Percentiles rank a stretch among this genome's conserved stretches.
phyloP scores from a whole-genome alignment of 2,329 filamentous ascomycete genomes.

The Hyphodiscus sp. region DNA sequence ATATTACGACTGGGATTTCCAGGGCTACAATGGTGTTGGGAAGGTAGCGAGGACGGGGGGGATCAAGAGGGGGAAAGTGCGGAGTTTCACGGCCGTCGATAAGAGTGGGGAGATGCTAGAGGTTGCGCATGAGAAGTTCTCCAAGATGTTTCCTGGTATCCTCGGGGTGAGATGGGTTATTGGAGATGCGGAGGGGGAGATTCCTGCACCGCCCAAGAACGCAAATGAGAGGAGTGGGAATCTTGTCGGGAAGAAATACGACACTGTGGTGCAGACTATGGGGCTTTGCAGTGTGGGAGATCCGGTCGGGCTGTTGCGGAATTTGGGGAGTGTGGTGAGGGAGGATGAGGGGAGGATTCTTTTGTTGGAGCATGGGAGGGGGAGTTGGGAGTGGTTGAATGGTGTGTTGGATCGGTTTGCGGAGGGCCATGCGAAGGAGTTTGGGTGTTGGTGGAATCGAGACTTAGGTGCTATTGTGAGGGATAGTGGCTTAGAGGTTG shows the following conservation, averaged over 20 bases:
- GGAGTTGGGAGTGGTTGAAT: slow-evolving; percentile 49
- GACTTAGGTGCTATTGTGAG: slow-evolving; percentile 51
- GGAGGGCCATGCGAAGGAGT: slow-evolving; percentile 48
- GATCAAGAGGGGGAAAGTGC: slow-evolving; percentile 33
- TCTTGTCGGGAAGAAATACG: slow-evolving; percentile 37
- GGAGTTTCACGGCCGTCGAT: slow-evolving; percentile 56
- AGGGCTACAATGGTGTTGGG: slow-evolving; percentile 18
- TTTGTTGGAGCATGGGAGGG: slow-evolving; percentile 56
- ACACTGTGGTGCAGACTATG: slow-evolving; percentile 59
- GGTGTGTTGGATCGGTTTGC: slow-evolving; percentile 49
- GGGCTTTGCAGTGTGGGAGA: slow-evolving; percentile 57
- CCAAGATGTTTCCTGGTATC: slow-evolving; percentile 35
- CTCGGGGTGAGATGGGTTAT: slow-evolving; percentile 34
- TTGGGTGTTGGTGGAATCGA: slow-evolving; percentile 64
- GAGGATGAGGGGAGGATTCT: slow-evolving; percentile 53
- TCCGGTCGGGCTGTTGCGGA: slow-evolving; percentile 45
- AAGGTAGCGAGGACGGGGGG: slow-evolving; percentile 14
- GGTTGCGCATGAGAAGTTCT: slow-evolving; percentile 48
- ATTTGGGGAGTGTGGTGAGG: slow-evolving; percentile 45
- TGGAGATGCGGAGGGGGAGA: slow-evolving; percentile 22
- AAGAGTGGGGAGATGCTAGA: slow-evolving; percentile 55
- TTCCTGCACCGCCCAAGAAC: slow-evolving; percentile 22
- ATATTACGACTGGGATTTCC: slow-evolving; percentile 49
- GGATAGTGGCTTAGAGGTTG: slow-evolving; percentile 51
- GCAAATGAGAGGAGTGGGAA: slow-evolving; percentile 21